Conservation (phyloP, 2,329 filamentous ascomycete genomes). For the Hymenoscyphus infarciens region DNA sequence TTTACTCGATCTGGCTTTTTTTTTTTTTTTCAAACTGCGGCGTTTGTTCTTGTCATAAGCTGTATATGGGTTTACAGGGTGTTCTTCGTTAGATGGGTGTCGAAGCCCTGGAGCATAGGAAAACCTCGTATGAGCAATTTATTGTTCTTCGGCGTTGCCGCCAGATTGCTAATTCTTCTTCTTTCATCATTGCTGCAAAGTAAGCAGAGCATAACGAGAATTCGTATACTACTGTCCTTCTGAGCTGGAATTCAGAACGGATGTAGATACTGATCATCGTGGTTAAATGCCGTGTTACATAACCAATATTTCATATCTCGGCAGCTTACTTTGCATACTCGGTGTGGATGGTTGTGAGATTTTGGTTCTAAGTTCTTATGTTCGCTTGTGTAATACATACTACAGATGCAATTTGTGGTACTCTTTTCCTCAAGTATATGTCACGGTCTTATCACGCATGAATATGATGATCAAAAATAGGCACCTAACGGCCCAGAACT, state of each 20-base stretch:
- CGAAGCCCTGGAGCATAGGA: too few species aligned
- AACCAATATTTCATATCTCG: not conserved
- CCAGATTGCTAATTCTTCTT: not conserved
- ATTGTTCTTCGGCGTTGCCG: not conserved
- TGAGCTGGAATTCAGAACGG: not conserved
- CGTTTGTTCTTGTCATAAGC: too few species aligned
- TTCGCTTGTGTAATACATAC: not conserved
- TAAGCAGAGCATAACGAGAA: not conserved
- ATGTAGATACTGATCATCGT: not conserved
- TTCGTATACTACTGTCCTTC: not conserved
- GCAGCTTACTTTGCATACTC: not conserved
- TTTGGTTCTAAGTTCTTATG: not conserved
- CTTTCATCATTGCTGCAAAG: not conserved
- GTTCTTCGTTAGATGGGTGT: too few species aligned
- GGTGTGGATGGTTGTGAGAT: not conserved
- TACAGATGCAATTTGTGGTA: not conserved
- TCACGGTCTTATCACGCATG: not conserved
- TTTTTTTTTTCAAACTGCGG: too few species aligned
- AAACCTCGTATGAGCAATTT: not conserved
- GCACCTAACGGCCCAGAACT: not conserved
- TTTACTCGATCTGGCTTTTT: too few species aligned
- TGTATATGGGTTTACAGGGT: too few species aligned
- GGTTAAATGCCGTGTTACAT: too few species aligned
- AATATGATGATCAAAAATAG: not conserved
- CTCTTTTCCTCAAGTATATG: not conserved